These are phyloP conservation scores for Neopestalotiopsis sp. DNA, from an alignment of 2,329 filamentous ascomycete genomes.

Conservation along the genomic window DNA sequence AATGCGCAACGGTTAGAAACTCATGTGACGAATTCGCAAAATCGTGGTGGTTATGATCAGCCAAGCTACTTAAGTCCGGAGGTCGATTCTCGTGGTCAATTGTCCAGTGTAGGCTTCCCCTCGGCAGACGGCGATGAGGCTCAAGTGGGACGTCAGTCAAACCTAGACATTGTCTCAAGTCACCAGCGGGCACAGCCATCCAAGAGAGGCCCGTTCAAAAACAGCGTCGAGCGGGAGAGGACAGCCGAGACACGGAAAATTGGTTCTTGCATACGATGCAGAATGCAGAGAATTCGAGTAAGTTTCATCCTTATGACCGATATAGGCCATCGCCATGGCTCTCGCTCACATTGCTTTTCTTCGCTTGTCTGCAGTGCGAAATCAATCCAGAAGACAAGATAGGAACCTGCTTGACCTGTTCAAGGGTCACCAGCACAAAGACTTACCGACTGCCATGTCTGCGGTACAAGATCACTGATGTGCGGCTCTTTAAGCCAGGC, in stretches of 20 bases:
- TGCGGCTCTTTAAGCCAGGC: conserved; percentile 62
- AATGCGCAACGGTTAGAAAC: conserved; percentile 26
- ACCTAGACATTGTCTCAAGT: conserved; percentile 40
- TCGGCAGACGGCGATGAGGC: conserved; percentile 26
- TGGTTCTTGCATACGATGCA: conserved; percentile 64
- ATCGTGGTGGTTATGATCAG: conserved; percentile 3
- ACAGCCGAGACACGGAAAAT: conserved; percentile 63
- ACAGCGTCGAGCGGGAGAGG: conserved; percentile 53
- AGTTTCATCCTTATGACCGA: conserved; percentile 33
- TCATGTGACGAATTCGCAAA: conserved; percentile 21
- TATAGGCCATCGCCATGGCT: background rate
- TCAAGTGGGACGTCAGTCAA: conserved; percentile 24
- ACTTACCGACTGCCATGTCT: conserved; percentile 61
- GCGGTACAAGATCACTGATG: conserved; percentile 64
- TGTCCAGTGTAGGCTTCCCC: conserved; percentile 18
- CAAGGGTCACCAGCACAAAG: conserved; percentile 54
- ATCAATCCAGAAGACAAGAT: conserved; percentile 51
- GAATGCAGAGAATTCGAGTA: conserved; percentile 67
- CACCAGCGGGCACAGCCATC: conserved; percentile 42
- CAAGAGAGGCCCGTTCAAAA: conserved; percentile 59
- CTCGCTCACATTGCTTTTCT: conserved; percentile 22
- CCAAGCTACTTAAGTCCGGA: background rate
- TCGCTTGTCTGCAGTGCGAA: conserved; percentile 50
- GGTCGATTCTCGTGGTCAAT: conserved; percentile 24
- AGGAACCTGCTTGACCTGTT: conserved; percentile 59